phyloP scores from a whole-genome alignment of 2,329 filamentous ascomycete genomes.

The Boeremia exigua region DNA sequence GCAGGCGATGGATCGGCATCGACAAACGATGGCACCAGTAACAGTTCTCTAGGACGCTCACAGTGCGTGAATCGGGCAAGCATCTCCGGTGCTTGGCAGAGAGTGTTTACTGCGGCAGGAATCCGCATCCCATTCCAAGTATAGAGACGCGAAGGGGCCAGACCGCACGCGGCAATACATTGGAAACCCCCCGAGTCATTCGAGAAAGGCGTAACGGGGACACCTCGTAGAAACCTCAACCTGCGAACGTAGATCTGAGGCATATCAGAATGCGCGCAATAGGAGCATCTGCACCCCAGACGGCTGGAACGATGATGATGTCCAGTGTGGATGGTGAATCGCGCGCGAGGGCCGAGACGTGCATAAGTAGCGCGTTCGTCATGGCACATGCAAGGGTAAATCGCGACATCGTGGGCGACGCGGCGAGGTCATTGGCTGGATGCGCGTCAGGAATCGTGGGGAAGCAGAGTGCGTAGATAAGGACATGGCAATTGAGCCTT shows the following conservation, averaged over 20 bases:
- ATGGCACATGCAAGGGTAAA: constrained; percentile 18
- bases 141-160: constrained; percentile 2
- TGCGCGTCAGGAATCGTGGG: constrained; percentile 19
- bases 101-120: constrained; percentile 4
- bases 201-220: neutral
- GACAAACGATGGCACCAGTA: constrained; percentile 1
- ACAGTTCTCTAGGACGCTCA: constrained; percentile 2
- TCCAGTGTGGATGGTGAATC: constrained; percentile 6
- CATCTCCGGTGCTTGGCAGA: constrained; percentile 7
- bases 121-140: neutral
- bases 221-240: neutral
- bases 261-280: constrained; percentile 8
- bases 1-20: constrained; percentile 10
- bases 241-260: constrained; percentile 21
- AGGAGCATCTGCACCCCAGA: constrained; percentile 29
- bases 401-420: constrained; percentile 15
- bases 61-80: constrained; percentile 10
- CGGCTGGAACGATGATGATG: constrained; percentile 17
- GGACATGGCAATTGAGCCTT: constrained; percentile 16
- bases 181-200: constrained; percentile 2
- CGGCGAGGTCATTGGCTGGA: constrained; percentile 14
- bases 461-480: constrained; percentile 19
- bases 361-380: constrained; percentile 21
- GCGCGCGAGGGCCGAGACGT: constrained; percentile 14
- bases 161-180: constrained; percentile 2